phyloP scores from a whole-genome alignment of 2,329 filamentous ascomycete species.

The Aspergillus aculeatus region DNA sequence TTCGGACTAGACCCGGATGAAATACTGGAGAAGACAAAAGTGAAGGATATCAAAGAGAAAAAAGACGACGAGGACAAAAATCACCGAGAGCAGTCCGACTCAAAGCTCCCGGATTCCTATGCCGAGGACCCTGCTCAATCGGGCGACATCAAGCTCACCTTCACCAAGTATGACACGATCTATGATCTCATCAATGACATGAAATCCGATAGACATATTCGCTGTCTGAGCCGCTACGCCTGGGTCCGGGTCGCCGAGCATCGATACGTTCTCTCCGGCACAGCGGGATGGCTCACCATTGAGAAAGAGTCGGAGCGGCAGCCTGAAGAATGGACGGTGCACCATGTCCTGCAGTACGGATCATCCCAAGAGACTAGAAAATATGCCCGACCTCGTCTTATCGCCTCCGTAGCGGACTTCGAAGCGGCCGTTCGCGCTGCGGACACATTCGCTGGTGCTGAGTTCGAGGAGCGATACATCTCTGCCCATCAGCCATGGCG shows the following conservation, averaged over 20 bases:
- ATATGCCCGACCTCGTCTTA: slow-evolving; percentile 65
- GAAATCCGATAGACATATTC: slow-evolving; percentile 74
- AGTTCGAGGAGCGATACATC: slow-evolving; percentile 69
- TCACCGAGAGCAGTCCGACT: background rate
- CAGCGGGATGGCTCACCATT: slow-evolving; percentile 61
- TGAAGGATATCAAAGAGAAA: slow-evolving; percentile 59
- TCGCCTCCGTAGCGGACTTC: slow-evolving; percentile 67
- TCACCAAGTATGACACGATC: slow-evolving; percentile 90
- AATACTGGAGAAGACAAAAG: slow-evolving; percentile 66
- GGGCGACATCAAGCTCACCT: slow-evolving; percentile 59
- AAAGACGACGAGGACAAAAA: slow-evolving; percentile 43
- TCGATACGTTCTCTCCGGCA: slow-evolving; percentile 68
- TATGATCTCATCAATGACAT: slow-evolving; percentile 84
- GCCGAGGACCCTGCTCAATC: slow-evolving; percentile 22
- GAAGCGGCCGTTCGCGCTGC: slow-evolving; percentile 76
- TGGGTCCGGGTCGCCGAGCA: slow-evolving; percentile 79
- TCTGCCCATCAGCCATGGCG: slow-evolving; percentile 69
- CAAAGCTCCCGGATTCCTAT: background rate
- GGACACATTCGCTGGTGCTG: slow-evolving; percentile 72
- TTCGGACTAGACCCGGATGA: slow-evolving; percentile 87
- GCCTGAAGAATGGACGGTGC: slow-evolving; percentile 28
- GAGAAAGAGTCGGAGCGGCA: slow-evolving; percentile 26
- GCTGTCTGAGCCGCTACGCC: slow-evolving; percentile 68
- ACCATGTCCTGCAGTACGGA: slow-evolving; percentile 33
- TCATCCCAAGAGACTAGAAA: slow-evolving; percentile 46